phyloP scores from a whole-genome alignment of 1,284 basidiomycete genomes.

The Apiotrichum mycotoxinovorans region DNA sequence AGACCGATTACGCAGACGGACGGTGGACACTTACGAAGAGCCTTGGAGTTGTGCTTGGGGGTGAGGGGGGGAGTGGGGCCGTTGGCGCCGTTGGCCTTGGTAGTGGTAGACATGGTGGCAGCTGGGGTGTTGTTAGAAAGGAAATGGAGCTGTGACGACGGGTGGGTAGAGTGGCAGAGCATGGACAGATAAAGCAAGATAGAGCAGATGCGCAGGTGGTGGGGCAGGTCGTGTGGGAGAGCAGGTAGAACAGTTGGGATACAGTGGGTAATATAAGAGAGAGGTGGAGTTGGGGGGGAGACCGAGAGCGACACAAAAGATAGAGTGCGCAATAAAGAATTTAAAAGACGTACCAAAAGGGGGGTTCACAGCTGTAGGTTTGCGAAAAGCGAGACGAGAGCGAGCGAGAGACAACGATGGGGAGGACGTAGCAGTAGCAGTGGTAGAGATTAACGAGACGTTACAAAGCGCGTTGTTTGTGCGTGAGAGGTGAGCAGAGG shows the following conservation, averaged over 20 bases:
- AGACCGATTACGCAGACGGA: not conserved
- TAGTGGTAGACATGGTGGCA: not conserved
- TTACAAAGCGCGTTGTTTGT: not conserved
- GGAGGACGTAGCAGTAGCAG: not conserved
- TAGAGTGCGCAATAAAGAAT: too few species aligned
- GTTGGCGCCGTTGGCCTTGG: conserved; percentile 1
- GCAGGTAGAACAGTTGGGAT: too few species aligned
- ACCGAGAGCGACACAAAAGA: too few species aligned
- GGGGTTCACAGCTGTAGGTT: not conserved
- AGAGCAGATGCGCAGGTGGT: too few species aligned
- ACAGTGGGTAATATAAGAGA: too few species aligned
- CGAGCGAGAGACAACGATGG: not conserved
- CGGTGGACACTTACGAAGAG: conserved; percentile 13
- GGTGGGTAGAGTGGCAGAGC: too few species aligned
- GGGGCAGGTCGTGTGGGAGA: too few species aligned
- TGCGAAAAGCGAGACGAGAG: too few species aligned
- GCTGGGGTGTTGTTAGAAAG: not conserved
- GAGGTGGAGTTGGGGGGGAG: too few species aligned
- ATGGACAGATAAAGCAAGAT: too few species aligned
- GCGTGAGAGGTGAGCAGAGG: not conserved
- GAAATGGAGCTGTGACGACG: too few species aligned
- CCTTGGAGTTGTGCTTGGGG: conserved; percentile 20
- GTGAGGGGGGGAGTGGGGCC: conserved; percentile 19
- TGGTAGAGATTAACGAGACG: not conserved
- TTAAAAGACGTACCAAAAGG: not conserved